A percentile compares a stretch with the other conserved stretches of the same genome.
Evolutionary conservation across 2,329 filamentous ascomycete species (phyloP).

Genomic region (Eutypella sp.): DNA sequence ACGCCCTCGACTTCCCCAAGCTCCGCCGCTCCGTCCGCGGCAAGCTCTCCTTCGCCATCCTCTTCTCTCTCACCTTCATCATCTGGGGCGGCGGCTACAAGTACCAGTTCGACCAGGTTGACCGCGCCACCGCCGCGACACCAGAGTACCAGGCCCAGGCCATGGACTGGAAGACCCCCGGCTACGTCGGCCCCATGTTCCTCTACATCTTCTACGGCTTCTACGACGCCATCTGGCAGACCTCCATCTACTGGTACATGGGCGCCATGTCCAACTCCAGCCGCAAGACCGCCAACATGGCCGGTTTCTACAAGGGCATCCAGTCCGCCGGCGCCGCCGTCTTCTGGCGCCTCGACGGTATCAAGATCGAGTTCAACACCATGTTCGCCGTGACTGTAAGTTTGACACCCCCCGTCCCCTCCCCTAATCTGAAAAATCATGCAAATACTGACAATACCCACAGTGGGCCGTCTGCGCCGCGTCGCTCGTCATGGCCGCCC

Average conservation of each 20-base stretch:
- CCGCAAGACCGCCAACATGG: constrained; percentile 86
- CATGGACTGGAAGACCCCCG: constrained; percentile 53
- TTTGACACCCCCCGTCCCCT: no score
- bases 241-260: constrained; percentile 92
- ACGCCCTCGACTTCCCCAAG: constrained; percentile 52
- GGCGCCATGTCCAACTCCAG: constrained; percentile 88
- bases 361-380: constrained; percentile 59
- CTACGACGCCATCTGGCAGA: constrained; percentile 81
- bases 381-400: constrained; percentile 59
- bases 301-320: constrained; percentile 81
- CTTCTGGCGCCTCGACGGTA: constrained; percentile 64
- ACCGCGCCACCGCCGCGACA: constrained; percentile 27
- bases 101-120: constrained; percentile 56
- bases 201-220: constrained; percentile 52
- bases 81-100: constrained; percentile 71
- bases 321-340: constrained; percentile 82
- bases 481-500: constrained; percentile 71
- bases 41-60: constrained; percentile 50
- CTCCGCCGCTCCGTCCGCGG: constrained; percentile 59
- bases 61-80: constrained; percentile 62
- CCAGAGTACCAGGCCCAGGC: constrained; percentile 10
- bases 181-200: constrained; percentile 67
- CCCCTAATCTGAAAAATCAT: no score
- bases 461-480: constrained; percentile 71
- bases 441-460: constrained; percentile 2